These are phyloP conservation scores for Lactarius indigo DNA, from an alignment of 768 basidiomycete genomes.

Conservation along the genomic window DNA sequence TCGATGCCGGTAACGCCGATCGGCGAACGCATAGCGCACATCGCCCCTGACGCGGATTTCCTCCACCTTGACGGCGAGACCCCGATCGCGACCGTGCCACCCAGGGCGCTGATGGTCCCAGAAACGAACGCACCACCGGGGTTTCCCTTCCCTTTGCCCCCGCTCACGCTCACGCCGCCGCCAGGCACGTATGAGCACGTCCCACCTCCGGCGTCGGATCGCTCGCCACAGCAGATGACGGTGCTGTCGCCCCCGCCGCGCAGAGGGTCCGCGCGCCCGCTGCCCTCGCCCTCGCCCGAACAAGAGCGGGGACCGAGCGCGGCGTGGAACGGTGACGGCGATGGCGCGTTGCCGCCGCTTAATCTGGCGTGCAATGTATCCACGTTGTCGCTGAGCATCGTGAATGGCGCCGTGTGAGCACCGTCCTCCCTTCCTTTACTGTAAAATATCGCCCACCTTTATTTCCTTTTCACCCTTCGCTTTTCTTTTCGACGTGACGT, in stretches of 20 bases:
- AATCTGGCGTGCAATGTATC: conserved; percentile 24
- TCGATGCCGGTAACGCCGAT: conserved; percentile 47
- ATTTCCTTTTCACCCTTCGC: neutral
- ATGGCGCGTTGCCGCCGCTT: neutral
- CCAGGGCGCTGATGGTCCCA: neutral
- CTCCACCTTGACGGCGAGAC: conserved; percentile 38
- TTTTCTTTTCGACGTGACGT: neutral
- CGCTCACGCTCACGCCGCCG: conserved; percentile 28
- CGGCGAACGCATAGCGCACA: conserved; percentile 56
- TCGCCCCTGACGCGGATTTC: conserved; percentile 58
- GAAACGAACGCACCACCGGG: neutral
- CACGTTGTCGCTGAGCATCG: conserved; percentile 25
- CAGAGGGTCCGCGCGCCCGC: conserved; percentile 39
- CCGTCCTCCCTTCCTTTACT: neutral
- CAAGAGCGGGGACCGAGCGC: conserved; percentile 12
- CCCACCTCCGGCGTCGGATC: conserved; percentile 28
- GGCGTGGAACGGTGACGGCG: neutral
- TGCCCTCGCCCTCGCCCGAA: conserved; percentile 18
- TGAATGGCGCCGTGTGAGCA: conserved; percentile 20
- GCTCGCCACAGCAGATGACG: conserved; percentile 38
- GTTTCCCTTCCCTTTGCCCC: conserved; percentile 20
- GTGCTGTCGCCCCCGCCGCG: conserved; percentile 65
- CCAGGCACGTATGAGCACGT: conserved; percentile 28
- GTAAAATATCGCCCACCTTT: neutral
- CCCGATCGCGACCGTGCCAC: conserved; percentile 5